A percentile compares a stretch with the other conserved stretches of the same genome.
Evolutionary conservation across 139 green algal genomes (phyloP).

Genomic region (Tetratostichococcus sp.): DNA sequence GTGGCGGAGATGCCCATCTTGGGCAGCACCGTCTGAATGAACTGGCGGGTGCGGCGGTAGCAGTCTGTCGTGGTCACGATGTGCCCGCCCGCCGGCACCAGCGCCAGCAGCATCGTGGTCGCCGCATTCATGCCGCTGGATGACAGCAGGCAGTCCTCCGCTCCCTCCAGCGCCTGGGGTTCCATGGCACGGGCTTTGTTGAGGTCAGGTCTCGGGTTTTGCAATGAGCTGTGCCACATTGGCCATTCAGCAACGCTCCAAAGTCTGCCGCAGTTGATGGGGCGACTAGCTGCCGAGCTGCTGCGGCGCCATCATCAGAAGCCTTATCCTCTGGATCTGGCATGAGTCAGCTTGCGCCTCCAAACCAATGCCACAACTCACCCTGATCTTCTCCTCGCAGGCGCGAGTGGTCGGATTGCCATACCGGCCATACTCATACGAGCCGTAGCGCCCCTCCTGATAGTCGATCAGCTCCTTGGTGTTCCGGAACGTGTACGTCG

Average conservation of each 20-base stretch:
- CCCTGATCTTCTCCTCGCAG: conserved; percentile 91
- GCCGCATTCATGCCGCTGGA: conserved; percentile 93
- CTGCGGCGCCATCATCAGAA: too few species aligned
- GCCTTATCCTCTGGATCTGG: too few species aligned
- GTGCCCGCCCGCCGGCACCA: conserved; percentile 92
- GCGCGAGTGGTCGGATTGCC: conserved; percentile 92
- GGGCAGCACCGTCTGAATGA: conserved; percentile 96
- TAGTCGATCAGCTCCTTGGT: conserved; percentile 93
- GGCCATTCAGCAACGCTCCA: too few species aligned
- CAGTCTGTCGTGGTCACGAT: conserved; percentile 99
- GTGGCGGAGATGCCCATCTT: conserved; percentile 94
- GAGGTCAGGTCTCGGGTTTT: too few species aligned
- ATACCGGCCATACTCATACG: conserved; percentile 90
- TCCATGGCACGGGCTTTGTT: background rate
- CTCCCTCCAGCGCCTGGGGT: conserved; percentile 73
- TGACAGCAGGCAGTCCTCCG: conserved; percentile 92
- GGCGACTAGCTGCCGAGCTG: too few species aligned
- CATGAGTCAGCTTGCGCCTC: too few species aligned
- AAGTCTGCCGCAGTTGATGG: too few species aligned
- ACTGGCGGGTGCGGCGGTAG: conserved; percentile 96
- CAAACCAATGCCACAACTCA: background rate
- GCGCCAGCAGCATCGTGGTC: conserved; percentile 98
- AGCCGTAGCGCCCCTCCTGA: conserved; percentile 87
- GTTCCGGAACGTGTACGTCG: conserved; percentile 84
- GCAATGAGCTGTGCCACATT: too few species aligned